Conservation (phyloP, 163 green algal species). For the Coccomyxa subellipsoidea region DNA sequence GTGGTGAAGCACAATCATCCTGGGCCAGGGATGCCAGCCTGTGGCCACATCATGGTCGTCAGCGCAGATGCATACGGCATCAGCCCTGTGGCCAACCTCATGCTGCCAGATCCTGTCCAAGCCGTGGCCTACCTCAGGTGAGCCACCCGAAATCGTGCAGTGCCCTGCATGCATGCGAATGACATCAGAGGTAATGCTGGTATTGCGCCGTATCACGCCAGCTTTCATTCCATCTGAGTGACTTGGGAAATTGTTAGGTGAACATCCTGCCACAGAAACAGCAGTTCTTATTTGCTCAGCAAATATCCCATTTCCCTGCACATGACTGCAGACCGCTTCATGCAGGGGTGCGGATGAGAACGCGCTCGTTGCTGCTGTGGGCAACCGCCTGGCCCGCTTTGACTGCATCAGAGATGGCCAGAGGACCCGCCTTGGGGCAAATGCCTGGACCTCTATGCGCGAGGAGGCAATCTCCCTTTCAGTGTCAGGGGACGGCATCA, state of each 20-base stretch:
- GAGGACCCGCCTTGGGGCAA: not conserved
- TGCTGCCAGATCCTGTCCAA: not conserved
- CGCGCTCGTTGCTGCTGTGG: not conserved
- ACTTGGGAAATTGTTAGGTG: too few species aligned
- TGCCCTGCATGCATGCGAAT: not conserved
- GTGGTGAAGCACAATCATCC: not conserved
- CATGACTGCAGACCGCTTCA: too few species aligned
- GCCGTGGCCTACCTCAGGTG: not conserved
- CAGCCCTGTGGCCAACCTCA: not conserved
- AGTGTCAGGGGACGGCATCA: not conserved
- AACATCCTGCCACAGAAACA: too few species aligned
- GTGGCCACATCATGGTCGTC: not conserved
- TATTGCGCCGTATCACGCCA: too few species aligned
- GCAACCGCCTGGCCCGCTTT: not conserved
- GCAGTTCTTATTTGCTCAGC: too few species aligned
- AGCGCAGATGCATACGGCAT: not conserved
- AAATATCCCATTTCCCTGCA: too few species aligned
- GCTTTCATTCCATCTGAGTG: too few species aligned
- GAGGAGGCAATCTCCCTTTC: not conserved
- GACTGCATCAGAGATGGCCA: not conserved
- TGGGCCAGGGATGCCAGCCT: not conserved
- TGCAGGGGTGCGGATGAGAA: not conserved
- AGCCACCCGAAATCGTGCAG: not conserved
- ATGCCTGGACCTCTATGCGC: not conserved
- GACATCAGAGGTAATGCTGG: too few species aligned